Base-by-base conservation (phyloP, 805 yeast species). In the Candida silvatica region DNA sequence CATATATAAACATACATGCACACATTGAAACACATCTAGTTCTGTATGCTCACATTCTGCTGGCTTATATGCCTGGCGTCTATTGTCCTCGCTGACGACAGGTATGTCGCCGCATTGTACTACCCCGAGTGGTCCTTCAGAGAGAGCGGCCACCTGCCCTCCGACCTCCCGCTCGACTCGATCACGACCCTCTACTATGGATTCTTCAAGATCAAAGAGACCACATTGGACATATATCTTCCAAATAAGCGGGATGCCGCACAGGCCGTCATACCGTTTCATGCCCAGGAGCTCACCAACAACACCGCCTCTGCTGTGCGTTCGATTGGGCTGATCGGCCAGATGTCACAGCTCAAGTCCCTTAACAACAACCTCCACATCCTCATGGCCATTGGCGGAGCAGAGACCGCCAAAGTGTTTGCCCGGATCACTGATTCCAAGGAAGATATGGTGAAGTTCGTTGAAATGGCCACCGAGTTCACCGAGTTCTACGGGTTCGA, bases 351-450 rank as follows among this genome's bases (percentile, higher is more conserved):
- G 27, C 17, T 59, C 35, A 56, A 48, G 35, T 15, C 20, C 7
- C 17, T 50, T 1, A 50, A 54, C 6, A 42, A 44, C 3, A 44
- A 66, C 24, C 49, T 86, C 22, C 74, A 77, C 41, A 62, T 77
- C 0, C 61, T 76, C 3, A 66, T 87, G 69, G 79, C 95, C 0
- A 69, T 90, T 37, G 98, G 98, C 4, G 98, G 98, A 0, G 59
- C 61, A 9, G 78, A 87, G 27, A 62, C 76, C 0, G 57, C 54
- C 2, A 66, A 67, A 4, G 52, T 62, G 0, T 66, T 71, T 37
- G 52, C 53, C 17, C 52, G 59, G 0, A 41, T 66, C 1, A 48
- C 54, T 2, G 31, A 39, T 2, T 45, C 51, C 25, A 34, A 31
- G 2, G 12, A 22, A 2, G 54, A 56, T 17, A 41, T 77, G 6